Percentiles rank a stretch among this genome's conserved stretches.
phyloP scores from a whole-genome alignment of 768 basidiomycete genomes.

The Rhodotorula diobovata region DNA sequence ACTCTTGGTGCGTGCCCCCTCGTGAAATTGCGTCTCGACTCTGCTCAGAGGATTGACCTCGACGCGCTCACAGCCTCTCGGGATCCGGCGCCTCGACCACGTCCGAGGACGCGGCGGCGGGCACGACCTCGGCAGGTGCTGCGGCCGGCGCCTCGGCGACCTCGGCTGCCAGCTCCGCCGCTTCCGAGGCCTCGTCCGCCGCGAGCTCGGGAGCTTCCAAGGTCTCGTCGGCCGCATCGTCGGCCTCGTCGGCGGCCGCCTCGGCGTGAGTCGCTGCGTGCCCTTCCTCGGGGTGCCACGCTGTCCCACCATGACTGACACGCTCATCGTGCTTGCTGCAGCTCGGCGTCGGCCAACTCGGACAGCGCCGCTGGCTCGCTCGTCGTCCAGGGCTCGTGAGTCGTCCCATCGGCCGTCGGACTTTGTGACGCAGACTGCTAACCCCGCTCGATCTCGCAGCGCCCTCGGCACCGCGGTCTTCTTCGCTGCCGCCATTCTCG shows the following conservation, averaged over 20 bases:
- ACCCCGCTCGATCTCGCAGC: too few species aligned
- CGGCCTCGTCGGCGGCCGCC: neutral
- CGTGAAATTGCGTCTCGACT: neutral
- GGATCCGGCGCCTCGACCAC: neutral
- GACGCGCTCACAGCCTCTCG: neutral
- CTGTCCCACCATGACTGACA: neutral
- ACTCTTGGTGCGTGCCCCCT: neutral
- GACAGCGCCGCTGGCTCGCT: neutral
- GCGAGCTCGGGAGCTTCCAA: neutral
- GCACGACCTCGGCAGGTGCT: too few species aligned
- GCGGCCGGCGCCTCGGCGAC: constrained; percentile 4
- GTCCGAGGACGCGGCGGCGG: constrained; percentile 2
- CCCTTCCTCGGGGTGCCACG: neutral
- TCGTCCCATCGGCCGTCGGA: neutral
- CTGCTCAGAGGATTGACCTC: neutral
- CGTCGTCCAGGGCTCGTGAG: constrained; percentile 5
- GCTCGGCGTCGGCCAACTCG: neutral
- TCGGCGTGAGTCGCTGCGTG: neutral
- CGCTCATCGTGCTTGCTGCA: neutral
- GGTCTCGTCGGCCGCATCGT: neutral
- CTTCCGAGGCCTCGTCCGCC: too few species aligned
- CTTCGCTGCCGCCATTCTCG: neutral
- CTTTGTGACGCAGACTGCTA: too few species aligned
- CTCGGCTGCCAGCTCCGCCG: neutral
- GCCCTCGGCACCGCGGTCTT: neutral